Percentiles rank a stretch among this genome's conserved stretches.
Conservation (phyloP, 495 filamentous ascomycete species). For the Xylaria bambusicola region DNA sequence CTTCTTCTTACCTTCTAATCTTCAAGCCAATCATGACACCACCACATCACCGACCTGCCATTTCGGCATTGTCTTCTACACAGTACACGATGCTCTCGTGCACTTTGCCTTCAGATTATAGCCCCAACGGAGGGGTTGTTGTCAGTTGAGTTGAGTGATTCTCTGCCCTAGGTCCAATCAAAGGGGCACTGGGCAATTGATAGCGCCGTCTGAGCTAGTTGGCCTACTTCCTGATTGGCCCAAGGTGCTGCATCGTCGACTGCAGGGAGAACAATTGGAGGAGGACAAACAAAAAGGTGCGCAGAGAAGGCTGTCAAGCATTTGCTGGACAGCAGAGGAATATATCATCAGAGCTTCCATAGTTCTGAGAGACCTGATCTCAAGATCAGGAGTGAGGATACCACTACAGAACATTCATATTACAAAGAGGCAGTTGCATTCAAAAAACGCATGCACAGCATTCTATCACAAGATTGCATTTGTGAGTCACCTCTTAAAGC, state of each 20-base stretch:
- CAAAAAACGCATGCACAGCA: conserved; percentile 6
- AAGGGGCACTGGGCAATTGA: conserved; percentile 17
- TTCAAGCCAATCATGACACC: conserved; percentile 31
- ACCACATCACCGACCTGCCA: conserved; percentile 24
- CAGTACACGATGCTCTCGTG: conserved; percentile 32
- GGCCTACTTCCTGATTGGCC: conserved; percentile 29
- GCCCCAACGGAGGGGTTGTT: conserved; percentile 75
- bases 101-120: conserved; percentile 51
- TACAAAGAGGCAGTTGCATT: conserved; percentile 21
- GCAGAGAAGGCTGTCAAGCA: not conserved
- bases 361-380: not conserved
- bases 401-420: conserved; percentile 20
- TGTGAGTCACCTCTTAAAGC: not conserved
- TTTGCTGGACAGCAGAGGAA: not conserved
- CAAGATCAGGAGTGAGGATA: conserved; percentile 17
- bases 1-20: conserved; percentile 9
- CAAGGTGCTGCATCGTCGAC: conserved; percentile 18
- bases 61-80: conserved; percentile 36
- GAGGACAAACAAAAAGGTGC: not conserved
- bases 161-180: conserved; percentile 39
- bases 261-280: not conserved
- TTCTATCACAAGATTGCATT: conserved; percentile 1
- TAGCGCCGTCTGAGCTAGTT: conserved; percentile 9
- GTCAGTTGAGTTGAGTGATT: conserved; percentile 49
- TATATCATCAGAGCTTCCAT: not conserved